phyloP scores from a whole-genome alignment of 495 filamentous ascomycete species.

The Xylaria longipes region DNA sequence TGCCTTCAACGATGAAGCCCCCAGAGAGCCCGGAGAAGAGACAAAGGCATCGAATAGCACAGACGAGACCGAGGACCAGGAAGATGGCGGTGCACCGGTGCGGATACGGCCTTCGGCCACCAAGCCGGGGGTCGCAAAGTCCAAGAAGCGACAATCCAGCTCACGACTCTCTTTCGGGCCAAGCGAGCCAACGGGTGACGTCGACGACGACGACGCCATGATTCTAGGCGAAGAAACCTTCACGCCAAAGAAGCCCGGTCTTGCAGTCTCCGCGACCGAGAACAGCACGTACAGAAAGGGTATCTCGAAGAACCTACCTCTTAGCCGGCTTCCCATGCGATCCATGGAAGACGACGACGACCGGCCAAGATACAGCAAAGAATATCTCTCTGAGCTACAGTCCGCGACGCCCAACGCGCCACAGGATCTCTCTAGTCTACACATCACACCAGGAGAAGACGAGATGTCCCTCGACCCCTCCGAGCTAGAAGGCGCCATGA shows the following conservation, averaged over 20 bases:
- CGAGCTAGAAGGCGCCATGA: slow-evolving; percentile 63
- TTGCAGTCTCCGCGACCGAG: slow-evolving; percentile 74
- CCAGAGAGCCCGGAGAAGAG: slow-evolving; percentile 13
- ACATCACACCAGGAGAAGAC: slow-evolving; percentile 47
- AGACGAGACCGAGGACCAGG: slow-evolving; percentile 45
- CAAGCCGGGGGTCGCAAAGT: slow-evolving; percentile 47
- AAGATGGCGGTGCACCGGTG: slow-evolving; percentile 45
- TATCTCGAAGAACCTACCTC: slow-evolving; percentile 51
- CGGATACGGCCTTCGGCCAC: slow-evolving; percentile 46
- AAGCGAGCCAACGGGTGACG: slow-evolving; percentile 61
- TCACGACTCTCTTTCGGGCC: slow-evolving; percentile 79
- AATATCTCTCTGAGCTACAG: slow-evolving; percentile 84
- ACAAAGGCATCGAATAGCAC: slow-evolving; percentile 33
- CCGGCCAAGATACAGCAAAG: slow-evolving; percentile 82
- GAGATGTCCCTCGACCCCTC: slow-evolving; percentile 59
- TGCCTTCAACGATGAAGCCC: slow-evolving; percentile 45
- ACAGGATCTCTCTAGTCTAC: slow-evolving; percentile 55
- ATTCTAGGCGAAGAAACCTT: slow-evolving; percentile 60
- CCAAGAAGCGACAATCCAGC: slow-evolving; percentile 68
- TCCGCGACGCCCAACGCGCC: slow-evolving; percentile 82
- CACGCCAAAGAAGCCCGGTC: slow-evolving; percentile 70
- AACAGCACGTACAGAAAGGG: slow-evolving; percentile 66
- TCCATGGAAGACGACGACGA: slow-evolving; percentile 67
- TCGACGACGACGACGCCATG: slow-evolving; percentile 55
- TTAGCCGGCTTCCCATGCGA: slow-evolving; percentile 60